Evolutionary conservation across 2,329 filamentous ascomycete genomes (phyloP).

Genomic region (Tolypocladium inflatum): DNA sequence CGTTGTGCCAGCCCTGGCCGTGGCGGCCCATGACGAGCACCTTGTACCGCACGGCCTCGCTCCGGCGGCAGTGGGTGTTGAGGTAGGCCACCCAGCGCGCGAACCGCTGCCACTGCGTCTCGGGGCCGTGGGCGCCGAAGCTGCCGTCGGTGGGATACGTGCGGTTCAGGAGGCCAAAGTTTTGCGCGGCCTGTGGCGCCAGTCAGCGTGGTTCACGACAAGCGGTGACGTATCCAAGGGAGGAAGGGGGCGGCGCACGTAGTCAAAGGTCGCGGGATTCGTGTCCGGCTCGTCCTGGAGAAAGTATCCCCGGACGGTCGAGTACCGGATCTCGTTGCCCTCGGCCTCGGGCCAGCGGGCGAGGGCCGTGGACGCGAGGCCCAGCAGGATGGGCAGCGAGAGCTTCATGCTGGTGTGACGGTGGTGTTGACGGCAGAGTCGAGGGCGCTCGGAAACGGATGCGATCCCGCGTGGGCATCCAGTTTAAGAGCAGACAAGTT

Average conservation of each 20-base stretch:
- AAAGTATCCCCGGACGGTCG: constrained; percentile 52
- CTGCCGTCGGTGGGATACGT: constrained; percentile 46
- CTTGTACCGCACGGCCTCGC: constrained; percentile 48
- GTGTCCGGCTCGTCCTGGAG: constrained; percentile 52
- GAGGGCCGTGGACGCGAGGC: constrained; percentile 15
- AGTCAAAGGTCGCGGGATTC: constrained; percentile 49
- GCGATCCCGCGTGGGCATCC: not conserved
- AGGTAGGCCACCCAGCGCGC: constrained; percentile 44
- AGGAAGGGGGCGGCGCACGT: constrained; percentile 33
- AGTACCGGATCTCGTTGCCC: constrained; percentile 44
- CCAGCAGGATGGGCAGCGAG: constrained; percentile 17
- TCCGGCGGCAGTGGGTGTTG: constrained; percentile 29
- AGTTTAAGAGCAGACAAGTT: not conserved
- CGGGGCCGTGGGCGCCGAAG: constrained; percentile 25
- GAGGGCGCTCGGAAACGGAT: not conserved
- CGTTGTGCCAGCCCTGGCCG: constrained; percentile 57
- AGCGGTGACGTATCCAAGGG: not conserved
- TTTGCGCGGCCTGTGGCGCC: constrained; percentile 38
- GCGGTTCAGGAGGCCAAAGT: constrained; percentile 57
- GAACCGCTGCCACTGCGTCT: constrained; percentile 59
- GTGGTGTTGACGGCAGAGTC: not conserved
- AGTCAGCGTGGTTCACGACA: not conserved
- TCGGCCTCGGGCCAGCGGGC: constrained; percentile 20
- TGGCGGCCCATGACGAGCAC: constrained; percentile 61
- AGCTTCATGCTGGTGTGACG: constrained; percentile 18